These are phyloP conservation scores for Fusarium lateritium DNA, from an alignment of 2,329 filamentous ascomycete species.

Conservation along the genomic window DNA sequence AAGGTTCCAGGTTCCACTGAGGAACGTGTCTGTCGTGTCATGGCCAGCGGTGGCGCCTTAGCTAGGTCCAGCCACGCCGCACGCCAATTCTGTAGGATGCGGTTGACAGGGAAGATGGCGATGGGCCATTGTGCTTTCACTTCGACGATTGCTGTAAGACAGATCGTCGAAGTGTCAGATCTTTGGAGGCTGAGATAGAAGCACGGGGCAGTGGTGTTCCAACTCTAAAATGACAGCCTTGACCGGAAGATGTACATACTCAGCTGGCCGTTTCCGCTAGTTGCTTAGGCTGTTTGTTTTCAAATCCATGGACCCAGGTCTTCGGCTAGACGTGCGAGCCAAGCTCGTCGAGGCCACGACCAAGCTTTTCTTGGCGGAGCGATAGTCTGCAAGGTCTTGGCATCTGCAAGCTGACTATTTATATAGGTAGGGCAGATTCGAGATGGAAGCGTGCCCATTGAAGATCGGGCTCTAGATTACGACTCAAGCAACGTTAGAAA, in stretches of 20 bases:
- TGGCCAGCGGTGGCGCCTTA: constrained; percentile 29
- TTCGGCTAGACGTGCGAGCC: constrained; percentile 39
- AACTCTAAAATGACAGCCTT: constrained; percentile 9
- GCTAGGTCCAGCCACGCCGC: constrained; percentile 30
- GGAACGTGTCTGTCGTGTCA: constrained; percentile 14
- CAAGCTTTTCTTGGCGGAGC: constrained; percentile 53
- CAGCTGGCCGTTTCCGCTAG: constrained; percentile 25
- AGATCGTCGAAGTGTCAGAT: not conserved
- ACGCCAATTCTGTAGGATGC: constrained; percentile 18
- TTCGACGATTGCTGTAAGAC: not conserved
- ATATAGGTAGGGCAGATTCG: constrained; percentile 35
- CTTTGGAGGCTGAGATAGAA: not conserved
- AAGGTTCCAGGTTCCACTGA: constrained; percentile 21
- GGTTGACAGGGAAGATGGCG: constrained; percentile 16
- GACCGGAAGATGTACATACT: constrained; percentile 4
- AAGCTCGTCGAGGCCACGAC: constrained; percentile 45
- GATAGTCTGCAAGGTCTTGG: constrained; percentile 44
- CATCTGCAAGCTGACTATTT: constrained; percentile 41
- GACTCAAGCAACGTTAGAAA: not conserved
- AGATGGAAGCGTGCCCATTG: constrained; percentile 14
- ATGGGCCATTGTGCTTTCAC: not conserved
- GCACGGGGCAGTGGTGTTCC: constrained; percentile 1
- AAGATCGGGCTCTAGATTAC: not conserved
- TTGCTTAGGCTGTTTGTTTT: constrained; percentile 14
- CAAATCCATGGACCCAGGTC: constrained; percentile 25